Base-by-base conservation (phyloP, 495 filamentous ascomycete genomes). In the Glonium stellatum region DNA sequence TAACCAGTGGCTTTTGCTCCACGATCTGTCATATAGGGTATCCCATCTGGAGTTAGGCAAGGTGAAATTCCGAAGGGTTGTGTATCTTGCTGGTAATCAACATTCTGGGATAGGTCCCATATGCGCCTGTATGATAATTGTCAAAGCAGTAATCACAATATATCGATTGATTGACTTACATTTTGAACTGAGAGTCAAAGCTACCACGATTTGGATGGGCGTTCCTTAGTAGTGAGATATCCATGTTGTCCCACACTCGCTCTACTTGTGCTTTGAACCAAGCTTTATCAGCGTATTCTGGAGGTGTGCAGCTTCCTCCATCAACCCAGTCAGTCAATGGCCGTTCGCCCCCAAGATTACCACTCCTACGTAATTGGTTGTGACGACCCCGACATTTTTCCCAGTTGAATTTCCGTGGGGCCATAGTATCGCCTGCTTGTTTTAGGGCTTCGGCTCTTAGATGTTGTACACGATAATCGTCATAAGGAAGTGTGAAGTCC, bases 51-150 rank as follows among this genome's bases (percentile, higher is more conserved):
- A 0, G 88, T 92, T 34, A 92, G 73, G 66, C 89, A 93, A 0
- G 80, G 78, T 2, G 79, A 76, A 18, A 91, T 79, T 0, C 89
- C 89, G 50, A 70, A 73, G 0, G 75, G 73, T 4, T 74, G 73
- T 34, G 35, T 61, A 56, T 84, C 79, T 4, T 66, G 73, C 35
- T 75, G 75, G 18, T 85, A 78, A 62, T 88, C 86, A 18, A 88
- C 74, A 60, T 90, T 92, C 67, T 95, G 90, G 18, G 88, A 90
- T 1, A 90, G 68, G 52, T 95, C 88, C 53, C 81, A 77, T 55
- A 78, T 76, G 21, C 78, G 74, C 71, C 80, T 82, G 36, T 8
- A 39, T 39, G 36, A 39, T 8, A 39, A 8, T 39, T 15, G 36
- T 39, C n/a, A n/a, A n/a, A n/a, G n/a, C 15, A 39, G 36, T 39